These are phyloP conservation scores for Phenoliferia sp. DNA, from an alignment of 1,284 basidiomycete genomes.

Conservation along the genomic window DNA sequence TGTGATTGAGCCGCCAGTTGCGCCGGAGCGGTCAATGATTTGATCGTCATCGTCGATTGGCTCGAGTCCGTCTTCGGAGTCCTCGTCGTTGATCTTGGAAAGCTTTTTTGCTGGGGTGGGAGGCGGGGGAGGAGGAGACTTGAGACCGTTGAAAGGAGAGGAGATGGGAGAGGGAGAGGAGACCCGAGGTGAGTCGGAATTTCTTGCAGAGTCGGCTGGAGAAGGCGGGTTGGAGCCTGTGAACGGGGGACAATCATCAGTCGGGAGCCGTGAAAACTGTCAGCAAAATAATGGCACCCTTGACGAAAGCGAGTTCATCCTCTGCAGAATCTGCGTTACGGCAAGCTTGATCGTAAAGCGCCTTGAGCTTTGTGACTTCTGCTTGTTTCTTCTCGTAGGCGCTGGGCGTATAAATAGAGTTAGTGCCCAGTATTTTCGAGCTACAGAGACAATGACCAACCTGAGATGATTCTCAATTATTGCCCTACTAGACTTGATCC, in stretches of 20 bases:
- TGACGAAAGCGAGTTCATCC: constrained; percentile 24
- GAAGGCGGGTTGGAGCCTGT: no score
- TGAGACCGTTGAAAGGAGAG: background rate
- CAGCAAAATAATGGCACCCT: constrained; percentile 1
- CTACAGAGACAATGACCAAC: background rate
- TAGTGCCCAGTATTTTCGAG: background rate
- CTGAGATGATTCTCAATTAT: constrained; percentile 7
- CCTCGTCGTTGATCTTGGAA: background rate
- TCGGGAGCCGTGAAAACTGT: no score
- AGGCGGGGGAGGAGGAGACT: background rate
- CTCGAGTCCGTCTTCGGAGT: constrained; percentile 2
- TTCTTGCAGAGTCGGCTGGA: constrained; percentile 1
- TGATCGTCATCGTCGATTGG: constrained; percentile 15
- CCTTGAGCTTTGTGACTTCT: constrained; percentile 6
- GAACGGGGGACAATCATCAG: no score
- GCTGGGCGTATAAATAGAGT: background rate
- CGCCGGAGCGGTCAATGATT: constrained; percentile 4
- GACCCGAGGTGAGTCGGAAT: background rate
- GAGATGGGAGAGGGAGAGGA: background rate
- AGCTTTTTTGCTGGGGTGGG: background rate
- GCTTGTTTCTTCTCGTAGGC: constrained; percentile 12
- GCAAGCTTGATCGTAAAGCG: constrained; percentile 21
- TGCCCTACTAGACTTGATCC: constrained; percentile 10
- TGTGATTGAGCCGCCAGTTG: constrained; percentile 11
- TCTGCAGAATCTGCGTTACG: constrained; percentile 16